Conservation (phyloP, 2,329 filamentous ascomycete genomes). For the Daldinia eschscholtzii region DNA sequence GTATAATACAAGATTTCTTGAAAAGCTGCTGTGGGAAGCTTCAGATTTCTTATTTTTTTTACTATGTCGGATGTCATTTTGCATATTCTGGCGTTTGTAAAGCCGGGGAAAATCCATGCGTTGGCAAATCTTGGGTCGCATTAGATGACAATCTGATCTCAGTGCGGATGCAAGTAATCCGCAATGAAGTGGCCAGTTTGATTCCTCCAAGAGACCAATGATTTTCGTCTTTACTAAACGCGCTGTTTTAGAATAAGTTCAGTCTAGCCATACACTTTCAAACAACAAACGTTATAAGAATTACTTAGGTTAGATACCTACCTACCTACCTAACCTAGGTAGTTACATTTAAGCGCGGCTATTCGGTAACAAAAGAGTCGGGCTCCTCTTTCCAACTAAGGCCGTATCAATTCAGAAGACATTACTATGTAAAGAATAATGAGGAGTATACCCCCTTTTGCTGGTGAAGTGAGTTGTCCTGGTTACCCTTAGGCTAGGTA, state of each 20-base stretch:
- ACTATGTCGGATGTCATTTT: neutral
- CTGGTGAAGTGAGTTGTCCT: neutral
- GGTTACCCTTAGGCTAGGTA: too few relatives aligned
- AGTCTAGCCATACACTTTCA: neutral
- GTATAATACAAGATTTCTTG: too few relatives aligned
- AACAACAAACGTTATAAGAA: neutral
- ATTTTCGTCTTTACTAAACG: neutral
- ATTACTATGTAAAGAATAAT: neutral
- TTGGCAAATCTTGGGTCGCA: neutral
- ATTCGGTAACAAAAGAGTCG: neutral
- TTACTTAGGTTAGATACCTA: too few relatives aligned
- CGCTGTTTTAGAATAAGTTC: neutral
- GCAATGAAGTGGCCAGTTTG: neutral
- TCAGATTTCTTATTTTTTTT: neutral
- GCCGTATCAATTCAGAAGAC: neutral
- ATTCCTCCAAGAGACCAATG: neutral
- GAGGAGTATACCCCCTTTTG: neutral
- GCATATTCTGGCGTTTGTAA: neutral
- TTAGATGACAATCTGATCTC: neutral
- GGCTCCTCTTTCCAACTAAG: neutral
- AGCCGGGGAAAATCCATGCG: neutral
- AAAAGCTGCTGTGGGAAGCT: too few relatives aligned
- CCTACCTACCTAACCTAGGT: neutral
- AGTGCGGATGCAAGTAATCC: conserved; percentile 1
- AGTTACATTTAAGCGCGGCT: neutral